A percentile compares a stretch with the other conserved stretches of the same genome.
Conservation (phyloP, 2,329 filamentous ascomycete genomes). For the Aspergillus sp. region DNA sequence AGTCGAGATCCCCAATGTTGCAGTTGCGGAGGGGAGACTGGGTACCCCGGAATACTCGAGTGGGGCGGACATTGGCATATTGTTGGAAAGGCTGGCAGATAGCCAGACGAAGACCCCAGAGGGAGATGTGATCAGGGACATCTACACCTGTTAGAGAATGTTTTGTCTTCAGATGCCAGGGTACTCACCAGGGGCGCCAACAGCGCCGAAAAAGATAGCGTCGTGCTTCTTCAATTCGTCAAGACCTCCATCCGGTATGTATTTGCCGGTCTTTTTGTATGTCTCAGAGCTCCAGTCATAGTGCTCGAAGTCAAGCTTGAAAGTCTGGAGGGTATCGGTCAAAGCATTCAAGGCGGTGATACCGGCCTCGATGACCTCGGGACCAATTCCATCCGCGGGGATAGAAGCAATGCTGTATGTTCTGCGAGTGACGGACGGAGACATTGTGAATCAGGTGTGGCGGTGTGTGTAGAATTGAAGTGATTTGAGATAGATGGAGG, state of each 20-base stretch:
- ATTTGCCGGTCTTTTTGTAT: slow-evolving; percentile 66
- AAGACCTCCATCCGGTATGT: slow-evolving; percentile 63
- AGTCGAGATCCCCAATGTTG: slow-evolving; percentile 62
- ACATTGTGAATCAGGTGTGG: too few species aligned
- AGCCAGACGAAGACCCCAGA: slow-evolving; percentile 67
- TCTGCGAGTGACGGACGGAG: too few species aligned
- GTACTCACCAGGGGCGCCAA: slow-evolving; percentile 58
- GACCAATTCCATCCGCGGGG: slow-evolving; percentile 69
- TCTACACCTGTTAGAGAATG: slow-evolving; percentile 35
- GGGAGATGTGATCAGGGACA: slow-evolving; percentile 66
- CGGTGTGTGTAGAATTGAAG: too few species aligned
- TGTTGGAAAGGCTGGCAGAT: slow-evolving; percentile 69
- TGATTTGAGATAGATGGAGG: too few species aligned
- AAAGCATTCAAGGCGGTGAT: slow-evolving; percentile 59
- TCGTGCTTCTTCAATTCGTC: slow-evolving; percentile 61
- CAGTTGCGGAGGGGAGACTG: slow-evolving; percentile 57
- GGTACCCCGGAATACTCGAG: slow-evolving; percentile 62
- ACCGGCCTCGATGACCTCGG: slow-evolving; percentile 66
- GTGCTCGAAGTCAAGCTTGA: slow-evolving; percentile 61
- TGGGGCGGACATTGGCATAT: slow-evolving; percentile 68
- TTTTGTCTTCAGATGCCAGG: neutral
- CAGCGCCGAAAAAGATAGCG: slow-evolving; percentile 69
- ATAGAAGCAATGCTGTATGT: slow-evolving; percentile 62
- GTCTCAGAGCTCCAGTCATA: slow-evolving; percentile 69
- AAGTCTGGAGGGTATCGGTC: slow-evolving; percentile 52